Percentiles rank a stretch among this genome's conserved stretches.
These are phyloP conservation scores for Arthroderma uncinatum DNA, from an alignment of 2,329 filamentous ascomycete species.

Conservation along the genomic window DNA sequence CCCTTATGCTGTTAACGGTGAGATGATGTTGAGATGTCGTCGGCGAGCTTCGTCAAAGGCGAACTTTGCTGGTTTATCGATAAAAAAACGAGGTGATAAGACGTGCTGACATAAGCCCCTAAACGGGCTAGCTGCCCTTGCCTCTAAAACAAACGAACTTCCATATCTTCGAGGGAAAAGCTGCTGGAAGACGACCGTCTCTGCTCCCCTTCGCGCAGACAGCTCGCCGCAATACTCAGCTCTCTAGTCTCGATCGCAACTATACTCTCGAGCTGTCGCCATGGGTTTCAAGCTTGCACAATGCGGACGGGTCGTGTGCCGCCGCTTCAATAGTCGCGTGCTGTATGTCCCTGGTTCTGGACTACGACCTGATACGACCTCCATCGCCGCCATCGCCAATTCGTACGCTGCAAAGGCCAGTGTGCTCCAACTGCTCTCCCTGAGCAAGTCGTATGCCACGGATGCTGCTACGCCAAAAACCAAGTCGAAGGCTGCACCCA, in stretches of 20 bases:
- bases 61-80: neutral
- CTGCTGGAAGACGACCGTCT: neutral
- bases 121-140: neutral
- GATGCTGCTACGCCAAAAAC: slow-evolving; percentile 19
- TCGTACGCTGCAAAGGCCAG: neutral
- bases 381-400: neutral
- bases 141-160: neutral
- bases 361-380: neutral
- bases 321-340: slow-evolving; percentile 7
- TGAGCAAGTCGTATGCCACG: slow-evolving; percentile 25
- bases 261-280: neutral
- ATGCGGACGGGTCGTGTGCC: slow-evolving; percentile 23
- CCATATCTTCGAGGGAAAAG: neutral
- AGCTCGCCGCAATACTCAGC: neutral
- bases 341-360: neutral
- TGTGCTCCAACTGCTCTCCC: slow-evolving; percentile 11
- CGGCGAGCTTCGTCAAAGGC: too few relatives aligned
- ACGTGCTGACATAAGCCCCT: neutral
- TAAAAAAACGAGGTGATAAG: slow-evolving; percentile 2
- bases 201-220: neutral
- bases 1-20: neutral
- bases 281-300: slow-evolving; percentile 27
- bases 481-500: slow-evolving; percentile 14
- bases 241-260: neutral
- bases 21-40: neutral